phyloP scores from a whole-genome alignment of 2,329 filamentous ascomycete species.

The Colletotrichum zoysiae region DNA sequence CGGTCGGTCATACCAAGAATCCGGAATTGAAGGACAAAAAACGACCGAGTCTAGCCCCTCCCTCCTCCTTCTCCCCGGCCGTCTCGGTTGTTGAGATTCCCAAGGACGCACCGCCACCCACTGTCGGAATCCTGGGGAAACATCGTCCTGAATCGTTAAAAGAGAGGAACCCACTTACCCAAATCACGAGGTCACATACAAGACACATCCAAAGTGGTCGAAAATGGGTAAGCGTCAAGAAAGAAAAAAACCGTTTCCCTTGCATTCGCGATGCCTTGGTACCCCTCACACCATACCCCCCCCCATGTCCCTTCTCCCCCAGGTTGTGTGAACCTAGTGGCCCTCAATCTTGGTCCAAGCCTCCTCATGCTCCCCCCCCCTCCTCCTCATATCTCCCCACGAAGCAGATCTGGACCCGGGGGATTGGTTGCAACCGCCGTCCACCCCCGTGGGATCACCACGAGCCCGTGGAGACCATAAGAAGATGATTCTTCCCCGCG shows the following conservation, averaged over 20 bases:
- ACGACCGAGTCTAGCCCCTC: slow-evolving; percentile 16
- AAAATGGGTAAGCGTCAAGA: slow-evolving; percentile 39
- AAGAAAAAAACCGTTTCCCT: slow-evolving; percentile 18
- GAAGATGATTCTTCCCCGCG: slow-evolving; percentile 41
- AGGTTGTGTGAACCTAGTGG: slow-evolving; percentile 3
- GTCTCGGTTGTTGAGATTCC: not conserved
- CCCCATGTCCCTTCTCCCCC: not conserved
- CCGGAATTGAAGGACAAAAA: slow-evolving; percentile 10
- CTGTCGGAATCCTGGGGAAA: slow-evolving; percentile 20
- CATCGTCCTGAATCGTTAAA: not conserved
- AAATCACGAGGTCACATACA: not conserved
- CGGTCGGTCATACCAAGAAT: slow-evolving; percentile 23
- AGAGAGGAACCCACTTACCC: not conserved
- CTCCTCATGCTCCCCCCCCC: too few species aligned
- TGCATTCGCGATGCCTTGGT: slow-evolving; percentile 2
- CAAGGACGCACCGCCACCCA: not conserved
- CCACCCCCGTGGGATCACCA: slow-evolving; percentile 32
- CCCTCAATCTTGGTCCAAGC: slow-evolving; percentile 21
- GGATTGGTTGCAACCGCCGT: slow-evolving; percentile 31
- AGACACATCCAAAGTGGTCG: slow-evolving; percentile 7
- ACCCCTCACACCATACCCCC: not conserved
- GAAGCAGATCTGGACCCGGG: slow-evolving; percentile 25
- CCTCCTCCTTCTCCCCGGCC: not conserved
- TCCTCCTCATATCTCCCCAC: slow-evolving; percentile 24
- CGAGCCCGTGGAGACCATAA: slow-evolving; percentile 43